Evolutionary conservation across 768 basidiomycete genomes (phyloP), one percentile per base, ranked within the genome.

Genomic region (Podaxis rugospora): DNA sequence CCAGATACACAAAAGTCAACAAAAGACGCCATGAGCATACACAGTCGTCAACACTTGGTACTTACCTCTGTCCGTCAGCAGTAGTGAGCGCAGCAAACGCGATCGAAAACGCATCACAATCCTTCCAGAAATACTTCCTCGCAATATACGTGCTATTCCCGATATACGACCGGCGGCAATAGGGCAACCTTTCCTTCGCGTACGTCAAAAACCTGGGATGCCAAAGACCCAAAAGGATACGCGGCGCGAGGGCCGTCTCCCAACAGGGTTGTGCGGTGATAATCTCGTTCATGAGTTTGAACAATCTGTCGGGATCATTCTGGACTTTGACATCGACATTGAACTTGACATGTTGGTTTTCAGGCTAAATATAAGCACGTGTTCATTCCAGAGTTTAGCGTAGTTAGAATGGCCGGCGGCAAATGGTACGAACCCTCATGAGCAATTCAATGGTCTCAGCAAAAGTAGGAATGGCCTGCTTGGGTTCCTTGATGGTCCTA

Each of bases 321-420:
- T 93, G 87, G 27, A 89, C 83, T 75, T 99, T 99, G 70, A 97
- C 92, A 71, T 98, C 96, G 63, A 98, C 84, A 77, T 98, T 86
- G 68, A 90, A 88, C 63, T 83, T 84, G 69, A 89, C 85, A 62
- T 90, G 88, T 37, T 75, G 79, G 73, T 92, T 90, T 74, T 90
- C 87, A 47, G 87, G 86, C 87, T 89, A 32, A 32, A 32, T 9
- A 58, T 25, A 14, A 2, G 11, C 23, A n/a, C 42, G 42, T 18
- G 42, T n/a, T 44, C 32, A 11, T 28, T 9, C 13, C 13, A 14
- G 14, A 36, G 39, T 16, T 40, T 36, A n/a, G 42, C 6, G 52
- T 54, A 0, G 25, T 7, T 13, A 3, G 51, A 37, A 7, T 55
- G 50, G 57, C 32, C 28, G 35, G 44, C 58, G 52, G 61, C 55